These are phyloP conservation scores for Suhomyces tanzawaensis DNA, from an alignment of 805 yeast species.

Conservation along the genomic window DNA sequence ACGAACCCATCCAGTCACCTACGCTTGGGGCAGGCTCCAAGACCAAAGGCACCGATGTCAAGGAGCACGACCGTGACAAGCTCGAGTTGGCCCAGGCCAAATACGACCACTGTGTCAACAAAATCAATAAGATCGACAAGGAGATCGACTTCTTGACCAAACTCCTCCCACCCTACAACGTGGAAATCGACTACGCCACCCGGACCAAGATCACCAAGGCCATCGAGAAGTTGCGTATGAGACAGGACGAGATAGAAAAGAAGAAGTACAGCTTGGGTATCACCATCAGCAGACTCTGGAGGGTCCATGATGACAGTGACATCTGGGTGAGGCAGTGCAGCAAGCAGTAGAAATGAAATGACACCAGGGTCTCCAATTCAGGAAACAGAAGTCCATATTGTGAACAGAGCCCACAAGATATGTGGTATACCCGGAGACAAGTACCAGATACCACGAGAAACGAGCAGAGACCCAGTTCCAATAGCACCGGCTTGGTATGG, in stretches of 20 bases:
- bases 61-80: slow-evolving; percentile 8
- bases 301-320: slow-evolving; percentile 40
- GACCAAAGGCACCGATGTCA: background rate
- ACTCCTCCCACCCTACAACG: slow-evolving; percentile 43
- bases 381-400: no score
- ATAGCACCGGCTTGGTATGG: no score
- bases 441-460: no score
- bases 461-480: no score
- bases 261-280: slow-evolving; percentile 42
- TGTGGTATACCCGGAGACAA: no score
- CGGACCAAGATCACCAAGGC: slow-evolving; percentile 39
- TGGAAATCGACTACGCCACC: slow-evolving; percentile 42
- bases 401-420: no score
- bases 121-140: slow-evolving; percentile 38
- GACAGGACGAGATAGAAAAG: slow-evolving; percentile 41
- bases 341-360: slow-evolving; percentile 9
- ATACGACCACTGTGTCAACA: slow-evolving; percentile 30
- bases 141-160: slow-evolving; percentile 38
- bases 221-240: slow-evolving; percentile 37
- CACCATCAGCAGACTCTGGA: slow-evolving; percentile 42
- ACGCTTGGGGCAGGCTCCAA: slow-evolving; percentile 4
- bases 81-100: slow-evolving; percentile 28
- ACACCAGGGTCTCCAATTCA: no score
- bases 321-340: slow-evolving; percentile 39
- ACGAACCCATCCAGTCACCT: slow-evolving; percentile 21